Evolutionary conservation across 1,284 basidiomycete genomes (phyloP).

Genomic region (Apiotrichum sp.): DNA sequence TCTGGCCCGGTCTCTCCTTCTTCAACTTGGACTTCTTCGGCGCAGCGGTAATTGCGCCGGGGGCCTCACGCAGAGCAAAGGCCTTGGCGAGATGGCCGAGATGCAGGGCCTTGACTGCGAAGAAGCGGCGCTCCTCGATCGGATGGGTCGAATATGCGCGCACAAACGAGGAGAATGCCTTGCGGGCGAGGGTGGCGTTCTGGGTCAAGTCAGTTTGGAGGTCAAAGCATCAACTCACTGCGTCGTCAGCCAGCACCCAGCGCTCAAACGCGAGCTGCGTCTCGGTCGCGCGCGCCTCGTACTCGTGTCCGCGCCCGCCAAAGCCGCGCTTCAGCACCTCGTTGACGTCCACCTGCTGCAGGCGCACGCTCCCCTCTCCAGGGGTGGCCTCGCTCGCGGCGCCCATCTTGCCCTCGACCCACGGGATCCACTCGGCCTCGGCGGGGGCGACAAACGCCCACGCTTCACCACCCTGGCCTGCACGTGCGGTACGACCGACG

Average conservation of each 20-base stretch:
- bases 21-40: constrained; percentile 21
- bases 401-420: constrained; percentile 73
- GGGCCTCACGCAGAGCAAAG: constrained; percentile 91
- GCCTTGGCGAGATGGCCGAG: constrained; percentile 95
- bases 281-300: constrained; percentile 86
- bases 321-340: constrained; percentile 72
- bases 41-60: constrained; percentile 56
- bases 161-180: constrained; percentile 86
- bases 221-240: constrained; percentile 52
- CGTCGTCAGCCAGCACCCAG: constrained; percentile 74
- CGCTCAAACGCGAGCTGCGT: constrained; percentile 92
- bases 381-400: constrained; percentile 23
- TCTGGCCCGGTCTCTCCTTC: constrained; percentile 19
- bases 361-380: constrained; percentile 46
- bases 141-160: constrained; percentile 98
- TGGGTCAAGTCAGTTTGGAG: constrained; percentile 40
- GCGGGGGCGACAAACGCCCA: constrained; percentile 84
- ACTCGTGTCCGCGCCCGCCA: constrained; percentile 72
- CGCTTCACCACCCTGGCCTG: constrained; percentile 77
- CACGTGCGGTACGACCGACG: constrained; percentile 93
- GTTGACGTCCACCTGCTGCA: constrained; percentile 63
- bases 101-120: constrained; percentile 89
- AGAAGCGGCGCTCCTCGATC: constrained; percentile 86
- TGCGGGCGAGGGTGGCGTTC: constrained; percentile 72
- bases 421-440: constrained; percentile 80